These are phyloP conservation scores for Pharnaceum exiguum DNA, from an alignment of 148 eudicot genomes.

Conservation along the genomic window DNA sequence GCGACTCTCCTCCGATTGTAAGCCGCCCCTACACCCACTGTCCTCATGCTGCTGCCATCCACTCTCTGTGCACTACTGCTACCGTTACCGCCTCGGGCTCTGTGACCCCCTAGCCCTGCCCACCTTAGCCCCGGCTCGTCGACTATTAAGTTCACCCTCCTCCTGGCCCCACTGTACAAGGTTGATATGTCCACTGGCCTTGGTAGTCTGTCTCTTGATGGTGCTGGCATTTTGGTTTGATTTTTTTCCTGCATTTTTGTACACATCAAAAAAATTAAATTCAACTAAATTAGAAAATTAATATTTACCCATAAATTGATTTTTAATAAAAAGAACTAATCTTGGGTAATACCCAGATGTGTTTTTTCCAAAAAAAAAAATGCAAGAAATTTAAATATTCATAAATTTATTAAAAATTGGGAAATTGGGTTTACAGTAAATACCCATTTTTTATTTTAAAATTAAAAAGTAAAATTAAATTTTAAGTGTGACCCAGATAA, in stretches of 20 bases:
- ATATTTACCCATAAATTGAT: no score
- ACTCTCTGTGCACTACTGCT: slow-evolving; percentile 12
- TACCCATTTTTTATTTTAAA: no score
- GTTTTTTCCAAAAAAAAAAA: no score
- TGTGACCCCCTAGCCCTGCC: slow-evolving; percentile 19
- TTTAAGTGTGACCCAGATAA: neutral
- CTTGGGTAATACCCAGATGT: no score
- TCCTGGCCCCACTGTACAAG: slow-evolving; percentile 19
- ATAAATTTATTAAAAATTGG: no score
- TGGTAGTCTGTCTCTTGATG: slow-evolving; percentile 65
- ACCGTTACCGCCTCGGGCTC: slow-evolving; percentile 19
- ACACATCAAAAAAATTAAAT: no score
- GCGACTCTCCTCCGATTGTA: slow-evolving; percentile 6
- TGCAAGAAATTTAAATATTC: no score
- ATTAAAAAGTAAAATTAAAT: neutral
- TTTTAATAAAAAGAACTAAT: no score
- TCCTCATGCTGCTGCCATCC: slow-evolving; percentile 16
- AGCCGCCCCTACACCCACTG: slow-evolving; percentile 17
- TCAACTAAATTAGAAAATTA: no score
- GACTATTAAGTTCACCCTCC: slow-evolving; percentile 29
- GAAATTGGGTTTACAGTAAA: no score
- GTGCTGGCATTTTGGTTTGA: slow-evolving; percentile 18
- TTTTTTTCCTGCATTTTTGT: neutral
- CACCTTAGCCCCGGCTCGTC: slow-evolving; percentile 33
- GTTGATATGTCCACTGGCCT: slow-evolving; percentile 49